Percentiles rank a stretch among this genome's conserved stretches.
These are phyloP conservation scores for Fusarium zealandicum DNA, from an alignment of 2,329 filamentous ascomycete genomes.

Conservation along the genomic window DNA sequence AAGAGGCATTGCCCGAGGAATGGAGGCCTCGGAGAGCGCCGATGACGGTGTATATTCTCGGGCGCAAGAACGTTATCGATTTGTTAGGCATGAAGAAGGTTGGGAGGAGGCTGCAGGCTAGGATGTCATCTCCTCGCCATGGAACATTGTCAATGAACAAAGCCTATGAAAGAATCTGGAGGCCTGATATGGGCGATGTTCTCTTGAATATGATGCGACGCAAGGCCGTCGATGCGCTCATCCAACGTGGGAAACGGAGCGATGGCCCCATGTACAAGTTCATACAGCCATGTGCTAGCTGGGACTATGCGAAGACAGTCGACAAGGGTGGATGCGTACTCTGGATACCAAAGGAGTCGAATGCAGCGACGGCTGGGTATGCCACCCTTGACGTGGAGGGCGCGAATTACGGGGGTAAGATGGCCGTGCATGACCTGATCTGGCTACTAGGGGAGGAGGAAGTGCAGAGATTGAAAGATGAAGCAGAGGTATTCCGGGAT, in stretches of 20 bases:
- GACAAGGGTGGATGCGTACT: slow-evolving; percentile 55
- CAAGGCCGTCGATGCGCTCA: slow-evolving; percentile 55
- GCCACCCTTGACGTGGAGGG: slow-evolving; percentile 54
- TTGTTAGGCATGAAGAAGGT: slow-evolving; percentile 7
- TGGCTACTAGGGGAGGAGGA: slow-evolving; percentile 59
- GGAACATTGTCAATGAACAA: slow-evolving; percentile 40
- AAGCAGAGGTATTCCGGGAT: slow-evolving; percentile 46
- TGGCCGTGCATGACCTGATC: slow-evolving; percentile 62
- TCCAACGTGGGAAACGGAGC: slow-evolving; percentile 32
- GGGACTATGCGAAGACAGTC: slow-evolving; percentile 53
- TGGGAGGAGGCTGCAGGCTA: background rate
- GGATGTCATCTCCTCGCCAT: slow-evolving; percentile 33
- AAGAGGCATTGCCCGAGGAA: background rate
- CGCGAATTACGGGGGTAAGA: slow-evolving; percentile 44
- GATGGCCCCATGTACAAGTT: slow-evolving; percentile 47
- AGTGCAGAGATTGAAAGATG: slow-evolving; percentile 48
- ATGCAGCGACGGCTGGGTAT: slow-evolving; percentile 47
- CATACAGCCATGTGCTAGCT: slow-evolving; percentile 49
- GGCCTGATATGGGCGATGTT: slow-evolving; percentile 63
- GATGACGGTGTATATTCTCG: slow-evolving; percentile 37
- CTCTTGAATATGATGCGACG: slow-evolving; percentile 60
- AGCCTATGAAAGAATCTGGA: slow-evolving; percentile 40
- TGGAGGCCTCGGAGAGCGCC: slow-evolving; percentile 17
- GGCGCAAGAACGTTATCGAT: slow-evolving; percentile 44
- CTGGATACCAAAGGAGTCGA: slow-evolving; percentile 45